Evolutionary conservation across 208 protist genomes (phyloP).

Genomic region (Endotrypanum monterogeii): DNA sequence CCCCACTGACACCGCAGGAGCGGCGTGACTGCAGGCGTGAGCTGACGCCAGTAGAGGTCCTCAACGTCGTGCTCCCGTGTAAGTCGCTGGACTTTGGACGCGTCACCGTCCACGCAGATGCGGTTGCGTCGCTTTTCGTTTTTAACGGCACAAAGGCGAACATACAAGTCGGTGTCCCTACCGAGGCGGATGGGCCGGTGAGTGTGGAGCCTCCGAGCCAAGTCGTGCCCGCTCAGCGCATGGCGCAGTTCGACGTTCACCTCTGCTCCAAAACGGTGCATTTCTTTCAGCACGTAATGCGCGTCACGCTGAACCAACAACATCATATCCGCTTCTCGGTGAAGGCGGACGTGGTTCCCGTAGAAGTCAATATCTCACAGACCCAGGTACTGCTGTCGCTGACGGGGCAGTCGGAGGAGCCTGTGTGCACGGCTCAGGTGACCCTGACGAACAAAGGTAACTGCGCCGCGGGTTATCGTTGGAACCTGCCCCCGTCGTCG

Average conservation of each 20-base stretch:
- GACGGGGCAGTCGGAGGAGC: slow-evolving; percentile 64
- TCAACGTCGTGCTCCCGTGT: slow-evolving; percentile 73
- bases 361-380: slow-evolving; percentile 87
- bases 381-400: slow-evolving; percentile 86
- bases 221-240: slow-evolving; percentile 88
- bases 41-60: slow-evolving; percentile 87
- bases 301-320: slow-evolving; percentile 87
- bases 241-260: slow-evolving; percentile 92
- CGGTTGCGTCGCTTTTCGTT: slow-evolving; percentile 87
- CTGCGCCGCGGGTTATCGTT: slow-evolving; percentile 78
- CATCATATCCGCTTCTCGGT: slow-evolving; percentile 90
- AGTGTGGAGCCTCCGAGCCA: slow-evolving; percentile 73
- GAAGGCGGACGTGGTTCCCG: slow-evolving; percentile 89
- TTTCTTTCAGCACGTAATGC: slow-evolving; percentile 83
- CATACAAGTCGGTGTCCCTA: slow-evolving; percentile 79
- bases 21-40: slow-evolving; percentile 90
- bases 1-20: slow-evolving; percentile 82
- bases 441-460: slow-evolving; percentile 85
- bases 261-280: slow-evolving; percentile 70
- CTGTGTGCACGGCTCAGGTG: slow-evolving; percentile 61
- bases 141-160: slow-evolving; percentile 85
- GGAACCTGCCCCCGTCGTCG: slow-evolving; percentile 46
- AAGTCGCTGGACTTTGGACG: slow-evolving; percentile 89
- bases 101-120: slow-evolving; percentile 85
- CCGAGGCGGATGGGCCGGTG: slow-evolving; percentile 69